Conservation (phyloP, 2,329 filamentous ascomycete genomes). For the Fusarium sp. region DNA sequence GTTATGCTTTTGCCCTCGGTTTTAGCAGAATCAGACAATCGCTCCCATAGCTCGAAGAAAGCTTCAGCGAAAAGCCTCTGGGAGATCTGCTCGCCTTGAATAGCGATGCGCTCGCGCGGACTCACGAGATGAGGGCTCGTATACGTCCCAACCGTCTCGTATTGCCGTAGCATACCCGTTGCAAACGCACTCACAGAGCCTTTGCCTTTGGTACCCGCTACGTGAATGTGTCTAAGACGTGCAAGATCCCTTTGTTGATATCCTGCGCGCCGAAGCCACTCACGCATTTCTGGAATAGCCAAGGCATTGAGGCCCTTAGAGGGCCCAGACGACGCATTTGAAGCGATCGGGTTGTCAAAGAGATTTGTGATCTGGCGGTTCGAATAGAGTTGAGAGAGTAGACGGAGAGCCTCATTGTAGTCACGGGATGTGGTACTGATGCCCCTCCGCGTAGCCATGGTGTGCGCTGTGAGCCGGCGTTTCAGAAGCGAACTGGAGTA, state of each 20-base stretch:
- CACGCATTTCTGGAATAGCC: slow-evolving; percentile 85
- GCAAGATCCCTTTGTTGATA: slow-evolving; percentile 68
- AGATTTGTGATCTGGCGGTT: slow-evolving; percentile 76
- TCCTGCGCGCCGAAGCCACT: slow-evolving; percentile 81
- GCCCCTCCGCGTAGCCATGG: slow-evolving; percentile 17
- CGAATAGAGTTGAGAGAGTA: slow-evolving; percentile 82
- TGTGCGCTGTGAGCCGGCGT: slow-evolving; percentile 1
- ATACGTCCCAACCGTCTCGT: slow-evolving; percentile 76
- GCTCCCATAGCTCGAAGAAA: slow-evolving; percentile 88
- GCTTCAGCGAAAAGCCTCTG: slow-evolving; percentile 78
- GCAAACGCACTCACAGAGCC: slow-evolving; percentile 89
- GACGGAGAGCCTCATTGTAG: slow-evolving; percentile 77
- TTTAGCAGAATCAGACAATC: slow-evolving; percentile 58
- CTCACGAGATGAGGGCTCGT: slow-evolving; percentile 88
- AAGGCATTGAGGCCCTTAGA: slow-evolving; percentile 72
- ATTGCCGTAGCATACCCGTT: slow-evolving; percentile 77
- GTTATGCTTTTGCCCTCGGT: slow-evolving; percentile 53
- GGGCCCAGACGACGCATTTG: slow-evolving; percentile 56
- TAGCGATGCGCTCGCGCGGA: slow-evolving; percentile 85
- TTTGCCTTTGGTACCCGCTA: slow-evolving; percentile 95
- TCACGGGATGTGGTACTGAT: slow-evolving; percentile 50
- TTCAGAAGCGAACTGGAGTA: not conserved
- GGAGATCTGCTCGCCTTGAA: slow-evolving; percentile 78
- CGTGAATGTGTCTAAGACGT: slow-evolving; percentile 74
- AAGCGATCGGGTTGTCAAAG: slow-evolving; percentile 56